Percentiles rank a stretch among this genome's conserved stretches.
Conservation (phyloP, 305 asterid species). For the Fraxinus angustifolia region DNA sequence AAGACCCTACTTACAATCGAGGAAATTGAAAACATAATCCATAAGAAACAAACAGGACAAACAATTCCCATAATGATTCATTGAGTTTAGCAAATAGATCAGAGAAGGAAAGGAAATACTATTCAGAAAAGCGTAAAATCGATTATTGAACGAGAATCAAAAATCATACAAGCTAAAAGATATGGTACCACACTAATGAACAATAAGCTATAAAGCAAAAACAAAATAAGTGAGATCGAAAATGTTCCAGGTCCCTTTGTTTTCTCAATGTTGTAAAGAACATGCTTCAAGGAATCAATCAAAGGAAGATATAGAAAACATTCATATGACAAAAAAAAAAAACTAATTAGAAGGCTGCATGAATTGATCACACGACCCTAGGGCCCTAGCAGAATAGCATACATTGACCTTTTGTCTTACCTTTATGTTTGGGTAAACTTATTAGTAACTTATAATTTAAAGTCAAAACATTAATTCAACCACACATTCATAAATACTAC, state of each 20-base stretch:
- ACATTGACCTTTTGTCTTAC: neutral
- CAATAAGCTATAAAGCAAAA: neutral
- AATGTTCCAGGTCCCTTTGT: neutral
- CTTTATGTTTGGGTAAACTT: neutral
- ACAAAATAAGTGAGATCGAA: neutral
- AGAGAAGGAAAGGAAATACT: slow-evolving; percentile 2
- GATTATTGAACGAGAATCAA: neutral
- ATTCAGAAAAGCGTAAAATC: neutral
- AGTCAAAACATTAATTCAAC: too few species aligned
- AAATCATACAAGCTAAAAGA: neutral
- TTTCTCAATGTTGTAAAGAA: neutral
- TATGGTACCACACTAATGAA: neutral
- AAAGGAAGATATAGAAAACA: neutral
- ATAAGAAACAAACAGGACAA: neutral
- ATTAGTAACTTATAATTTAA: too few species aligned
- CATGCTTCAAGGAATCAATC: neutral
- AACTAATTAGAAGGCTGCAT: neutral
- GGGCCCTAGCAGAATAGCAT: neutral
- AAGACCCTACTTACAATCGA: neutral
- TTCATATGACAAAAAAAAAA: neutral
- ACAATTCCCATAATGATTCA: slow-evolving; percentile 1
- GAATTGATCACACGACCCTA: neutral
- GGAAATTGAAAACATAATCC: neutral
- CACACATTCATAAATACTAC: too few species aligned
- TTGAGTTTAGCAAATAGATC: neutral